phyloP scores from a whole-genome alignment of 1,284 basidiomycete species.

The Rhodofomes roseus region DNA sequence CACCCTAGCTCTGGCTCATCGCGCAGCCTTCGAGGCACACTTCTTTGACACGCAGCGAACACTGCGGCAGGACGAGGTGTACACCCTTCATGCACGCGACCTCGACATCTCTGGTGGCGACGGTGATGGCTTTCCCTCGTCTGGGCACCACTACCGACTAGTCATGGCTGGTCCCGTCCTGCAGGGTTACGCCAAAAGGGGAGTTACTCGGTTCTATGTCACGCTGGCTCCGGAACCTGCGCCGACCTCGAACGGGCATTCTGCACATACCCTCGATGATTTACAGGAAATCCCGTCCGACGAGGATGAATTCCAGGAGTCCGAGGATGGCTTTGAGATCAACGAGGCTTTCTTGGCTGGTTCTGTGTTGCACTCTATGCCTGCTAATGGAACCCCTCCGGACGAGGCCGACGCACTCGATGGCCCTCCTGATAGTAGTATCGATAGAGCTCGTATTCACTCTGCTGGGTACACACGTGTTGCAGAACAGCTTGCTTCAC shows the following conservation, averaged over 20 bases:
- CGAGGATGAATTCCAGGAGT: constrained; percentile 15
- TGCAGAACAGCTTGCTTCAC: constrained; percentile 29
- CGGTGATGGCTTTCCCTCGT: background rate
- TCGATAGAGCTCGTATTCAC: constrained; percentile 6
- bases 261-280: constrained; percentile 10
- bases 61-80: constrained; percentile 46
- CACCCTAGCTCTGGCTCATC: constrained; percentile 16
- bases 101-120: constrained; percentile 5
- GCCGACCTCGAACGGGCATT: background rate
- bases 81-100: constrained; percentile 24
- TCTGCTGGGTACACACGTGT: constrained; percentile 12
- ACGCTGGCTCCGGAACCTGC: constrained; percentile 30
- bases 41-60: constrained; percentile 38
- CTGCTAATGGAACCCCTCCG: background rate
- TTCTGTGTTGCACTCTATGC: constrained; percentile 32
- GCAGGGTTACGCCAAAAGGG: constrained; percentile 59
- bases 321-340: constrained; percentile 39
- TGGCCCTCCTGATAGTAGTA: background rate
- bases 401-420: too few relatives aligned
- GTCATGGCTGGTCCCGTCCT: constrained; percentile 64
- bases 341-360: constrained; percentile 68
- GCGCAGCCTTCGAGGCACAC: constrained; percentile 35
- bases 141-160: constrained; percentile 29
- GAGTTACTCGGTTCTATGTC: constrained; percentile 58
- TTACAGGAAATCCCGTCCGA: constrained; percentile 7